Conservation (phyloP, 106 monocot genomes). For the Gastrodia elata region DNA sequence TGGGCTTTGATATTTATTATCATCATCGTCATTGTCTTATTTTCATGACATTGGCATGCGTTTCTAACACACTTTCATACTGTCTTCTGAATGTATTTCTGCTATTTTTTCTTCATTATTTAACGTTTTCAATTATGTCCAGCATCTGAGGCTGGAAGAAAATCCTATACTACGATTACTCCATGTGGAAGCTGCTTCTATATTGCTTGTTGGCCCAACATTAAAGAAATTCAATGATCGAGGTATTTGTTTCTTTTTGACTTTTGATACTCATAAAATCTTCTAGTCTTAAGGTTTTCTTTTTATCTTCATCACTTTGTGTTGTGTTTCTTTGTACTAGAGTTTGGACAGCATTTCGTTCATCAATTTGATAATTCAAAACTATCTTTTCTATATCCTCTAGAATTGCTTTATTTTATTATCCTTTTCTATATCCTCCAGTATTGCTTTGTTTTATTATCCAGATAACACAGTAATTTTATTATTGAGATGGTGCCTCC, state of each 20-base stretch:
- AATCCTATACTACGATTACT: constrained; percentile 79
- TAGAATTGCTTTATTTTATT: background rate
- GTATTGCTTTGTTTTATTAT: background rate
- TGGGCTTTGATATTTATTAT: no score
- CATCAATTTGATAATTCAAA: background rate
- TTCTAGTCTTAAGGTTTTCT: background rate
- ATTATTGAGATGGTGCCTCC: no score
- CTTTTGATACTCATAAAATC: background rate
- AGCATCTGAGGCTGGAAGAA: constrained; percentile 93
- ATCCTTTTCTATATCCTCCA: background rate
- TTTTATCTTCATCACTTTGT: background rate
- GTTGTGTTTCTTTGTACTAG: background rate
- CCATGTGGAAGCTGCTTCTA: constrained; percentile 82
- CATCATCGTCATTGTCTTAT: no score
- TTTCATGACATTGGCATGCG: background rate
- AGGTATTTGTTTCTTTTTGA: constrained; percentile 38
- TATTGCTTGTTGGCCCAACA: constrained; percentile 83
- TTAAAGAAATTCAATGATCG: constrained; percentile 90
- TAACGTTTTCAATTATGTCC: constrained; percentile 21
- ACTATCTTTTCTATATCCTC: background rate
- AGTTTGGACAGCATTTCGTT: background rate
- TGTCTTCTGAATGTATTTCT: background rate
- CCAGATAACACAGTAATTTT: background rate
- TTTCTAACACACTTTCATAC: background rate
- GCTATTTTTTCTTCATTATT: background rate